These are phyloP conservation scores for Leccinum rimulosum DNA, from an alignment of 768 basidiomycete species.

Conservation along the genomic window DNA sequence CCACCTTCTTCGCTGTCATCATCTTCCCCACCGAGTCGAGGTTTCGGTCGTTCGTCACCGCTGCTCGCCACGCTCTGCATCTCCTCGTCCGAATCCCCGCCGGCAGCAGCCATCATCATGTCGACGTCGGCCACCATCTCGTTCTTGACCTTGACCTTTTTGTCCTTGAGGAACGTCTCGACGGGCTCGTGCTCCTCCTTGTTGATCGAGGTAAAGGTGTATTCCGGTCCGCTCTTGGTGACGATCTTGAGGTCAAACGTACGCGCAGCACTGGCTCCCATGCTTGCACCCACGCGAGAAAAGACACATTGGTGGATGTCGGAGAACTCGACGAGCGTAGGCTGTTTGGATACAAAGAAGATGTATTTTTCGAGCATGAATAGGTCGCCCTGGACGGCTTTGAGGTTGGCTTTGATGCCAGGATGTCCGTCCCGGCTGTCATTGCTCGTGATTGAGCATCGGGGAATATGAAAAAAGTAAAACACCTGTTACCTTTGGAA, in stretches of 20 bases:
- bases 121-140: slow-evolving; percentile 92
- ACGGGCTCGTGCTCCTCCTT: slow-evolving; percentile 93
- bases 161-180: slow-evolving; percentile 81
- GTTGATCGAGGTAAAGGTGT: slow-evolving; percentile 89
- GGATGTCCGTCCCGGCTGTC: slow-evolving; percentile 82
- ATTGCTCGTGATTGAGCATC: neutral
- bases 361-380: slow-evolving; percentile 98
- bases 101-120: slow-evolving; percentile 63
- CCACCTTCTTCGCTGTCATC: slow-evolving; percentile 77
- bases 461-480: neutral
- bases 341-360: slow-evolving; percentile 97
- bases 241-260: slow-evolving; percentile 94
- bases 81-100: slow-evolving; percentile 72
- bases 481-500: slow-evolving; percentile 71
- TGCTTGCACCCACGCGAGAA: slow-evolving; percentile 87
- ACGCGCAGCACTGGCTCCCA: slow-evolving; percentile 78
- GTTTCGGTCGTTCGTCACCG: slow-evolving; percentile 57
- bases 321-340: slow-evolving; percentile 82
- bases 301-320: slow-evolving; percentile 91
- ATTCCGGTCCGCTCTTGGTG: slow-evolving; percentile 79
- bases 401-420: slow-evolving; percentile 97
- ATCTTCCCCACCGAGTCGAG: slow-evolving; percentile 49
- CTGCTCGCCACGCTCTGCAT: slow-evolving; percentile 80
- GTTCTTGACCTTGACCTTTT: slow-evolving; percentile 93
- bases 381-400: slow-evolving; percentile 94